These are phyloP conservation scores for Ophiostoma montium DNA, from an alignment of 2,329 filamentous ascomycete genomes.

Conservation along the genomic window DNA sequence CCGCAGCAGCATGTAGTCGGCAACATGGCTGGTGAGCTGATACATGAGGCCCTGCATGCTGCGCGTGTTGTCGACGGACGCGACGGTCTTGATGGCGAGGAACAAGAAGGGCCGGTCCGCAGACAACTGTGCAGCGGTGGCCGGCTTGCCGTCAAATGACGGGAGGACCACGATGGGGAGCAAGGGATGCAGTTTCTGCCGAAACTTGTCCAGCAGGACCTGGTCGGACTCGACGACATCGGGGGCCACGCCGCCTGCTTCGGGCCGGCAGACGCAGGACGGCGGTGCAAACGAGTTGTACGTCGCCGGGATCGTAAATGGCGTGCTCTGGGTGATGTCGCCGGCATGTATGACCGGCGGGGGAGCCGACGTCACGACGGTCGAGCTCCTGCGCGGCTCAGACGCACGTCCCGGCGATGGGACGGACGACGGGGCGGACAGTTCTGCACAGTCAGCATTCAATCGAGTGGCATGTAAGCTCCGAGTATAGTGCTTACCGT, in stretches of 20 bases:
- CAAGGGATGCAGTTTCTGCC: conserved; percentile 26
- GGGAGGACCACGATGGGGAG: conserved; percentile 34
- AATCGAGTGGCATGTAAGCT: too few relatives aligned
- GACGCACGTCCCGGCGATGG: neutral
- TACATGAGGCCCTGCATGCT: conserved; percentile 38
- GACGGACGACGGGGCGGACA: neutral
- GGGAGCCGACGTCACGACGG: neutral
- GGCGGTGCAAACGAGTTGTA: conserved; percentile 34
- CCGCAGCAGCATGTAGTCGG: conserved; percentile 34
- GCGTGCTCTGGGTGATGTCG: neutral
- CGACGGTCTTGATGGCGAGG: conserved; percentile 34
- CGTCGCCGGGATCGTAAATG: conserved; percentile 5
- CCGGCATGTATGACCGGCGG: neutral
- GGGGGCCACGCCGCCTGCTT: conserved; percentile 23
- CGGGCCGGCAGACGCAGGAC: conserved; percentile 33
- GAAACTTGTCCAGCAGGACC: conserved; percentile 29
- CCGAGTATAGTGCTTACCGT: too few relatives aligned
- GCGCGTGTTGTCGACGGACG: conserved; percentile 30
- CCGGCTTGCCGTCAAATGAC: conserved; percentile 10
- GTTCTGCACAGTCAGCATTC: neutral
- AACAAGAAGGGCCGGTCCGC: conserved; percentile 33
- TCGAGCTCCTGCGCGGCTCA: neutral
- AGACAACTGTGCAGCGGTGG: conserved; percentile 23
- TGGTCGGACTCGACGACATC: conserved; percentile 32
- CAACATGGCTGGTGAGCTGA: conserved; percentile 29